Evolutionary conservation across 345 rosid species (phyloP), one percentile per base, ranked within the genome.

Genomic region (Toxicodendron radicans): DNA sequence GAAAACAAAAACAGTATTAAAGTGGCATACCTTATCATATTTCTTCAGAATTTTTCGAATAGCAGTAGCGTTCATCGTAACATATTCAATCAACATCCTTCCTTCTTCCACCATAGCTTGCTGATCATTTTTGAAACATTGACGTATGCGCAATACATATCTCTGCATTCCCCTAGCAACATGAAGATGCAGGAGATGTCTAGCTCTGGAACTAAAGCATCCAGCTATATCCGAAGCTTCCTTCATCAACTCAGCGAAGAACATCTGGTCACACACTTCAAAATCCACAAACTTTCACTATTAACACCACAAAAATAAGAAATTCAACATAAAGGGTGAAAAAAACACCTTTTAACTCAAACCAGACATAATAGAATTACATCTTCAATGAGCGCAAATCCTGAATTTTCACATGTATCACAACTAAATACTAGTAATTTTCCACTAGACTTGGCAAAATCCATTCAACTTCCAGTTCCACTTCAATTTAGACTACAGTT

Each of bases 31-130:
- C 83, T 95, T 93, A 74, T 95, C 97, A 62, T 95, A 95, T 84
- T 95, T 95, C 92, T 95, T 93, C 53, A 95, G 89, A 74, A 95
- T 93, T 84, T 95, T 91, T 64, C 85, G 86, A 58, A 93, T 92
- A 43, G 99, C 99, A 68, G 86, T 89, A 0, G 98, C 91, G 33
- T 93, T 95, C 99, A 93, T 90, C 0, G 89, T 85, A 24, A 89
- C 80, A 70, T 95, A 93, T 35, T 93, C 88, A 7, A 93, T 93
- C 87, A 95, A 73, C 81, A 91, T 85, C 66, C 80, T 77, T 41
- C 98, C 99, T 75, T 92, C 92, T 70, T 90, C 83, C n/a, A 82
- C 46, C 80, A 91, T 78, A 71, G 81, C 75, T 73, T 84, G 90
- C 62, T 78, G 89, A 70, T 90, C 85, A 32, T 85, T 85, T 33